Conservation (phyloP, 83 land plant species). For the Thuja plicata region DNA sequence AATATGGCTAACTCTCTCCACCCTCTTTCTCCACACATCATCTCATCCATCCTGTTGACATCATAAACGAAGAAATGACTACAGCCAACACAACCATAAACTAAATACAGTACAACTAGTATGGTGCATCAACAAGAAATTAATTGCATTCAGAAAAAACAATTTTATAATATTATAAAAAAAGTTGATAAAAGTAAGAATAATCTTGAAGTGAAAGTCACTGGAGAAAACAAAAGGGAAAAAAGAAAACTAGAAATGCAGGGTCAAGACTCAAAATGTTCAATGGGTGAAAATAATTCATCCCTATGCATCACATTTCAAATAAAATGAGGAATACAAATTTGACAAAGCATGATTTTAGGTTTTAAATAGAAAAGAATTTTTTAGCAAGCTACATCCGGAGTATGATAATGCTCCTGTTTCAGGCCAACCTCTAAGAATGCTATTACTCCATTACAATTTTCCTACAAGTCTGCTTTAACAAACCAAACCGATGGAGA, state of each 20-base stretch:
- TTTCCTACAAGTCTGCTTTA: background rate
- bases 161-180: background rate
- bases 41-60: constrained; percentile 43
- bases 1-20: constrained; percentile 31
- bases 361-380: background rate
- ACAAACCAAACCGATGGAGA: background rate
- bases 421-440: background rate
- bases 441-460: background rate
- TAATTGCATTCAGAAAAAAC: background rate
- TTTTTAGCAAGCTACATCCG: background rate
- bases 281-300: background rate
- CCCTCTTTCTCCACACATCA: constrained; percentile 41
- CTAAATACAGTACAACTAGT: background rate
- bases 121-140: background rate
- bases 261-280: background rate
- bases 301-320: background rate
- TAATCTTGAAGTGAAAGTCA: background rate
- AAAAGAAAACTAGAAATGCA: background rate
- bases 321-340: background rate
- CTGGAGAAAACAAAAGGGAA: background rate
- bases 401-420: background rate
- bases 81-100: background rate
- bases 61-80: background rate
- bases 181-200: background rate
- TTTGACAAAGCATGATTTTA: background rate